Evolutionary conservation across 192 early-diverging fungal species (phyloP), one percentile per base, ranked within the genome.

Genomic region (Entomortierella lignicola): DNA sequence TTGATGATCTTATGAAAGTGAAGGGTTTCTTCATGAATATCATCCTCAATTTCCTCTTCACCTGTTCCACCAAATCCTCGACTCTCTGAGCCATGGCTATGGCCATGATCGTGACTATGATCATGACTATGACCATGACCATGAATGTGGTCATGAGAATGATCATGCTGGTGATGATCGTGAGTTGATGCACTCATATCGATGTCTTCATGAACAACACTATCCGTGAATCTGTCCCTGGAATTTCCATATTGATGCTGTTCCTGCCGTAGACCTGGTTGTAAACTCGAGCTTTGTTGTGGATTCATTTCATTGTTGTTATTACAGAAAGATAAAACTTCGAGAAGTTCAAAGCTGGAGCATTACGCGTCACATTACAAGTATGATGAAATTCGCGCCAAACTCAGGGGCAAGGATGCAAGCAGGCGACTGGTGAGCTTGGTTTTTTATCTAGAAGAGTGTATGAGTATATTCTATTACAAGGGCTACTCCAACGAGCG

Each of bases 1-100:
- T 71, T 77, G 42, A 89, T 54, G 21, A 89, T 84, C 63, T 89
- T 89, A 39, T 80, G 81, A 52, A 89, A 85, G 54, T 85, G 84
- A 25, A 69, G 32, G 30, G 72, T 44, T 32, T 87, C 85, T 8
- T 73, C 72, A 34, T 69, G 72, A 11, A 50, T 66, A 8, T 71
- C 62, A 13, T 85, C 67, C 0, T 81, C 62, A 26, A 39, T 30
- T 10, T 62, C 66, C n/a, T 53, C 1, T 2, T 30, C 31, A 23
- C 61, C 59, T 17, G 55, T 39, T 25, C 60, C 47, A 8, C 29
- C 23, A 23, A 20, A 20, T 15, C 20, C 20, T 47, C 20, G 44
- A 2, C 20, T 15, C 17, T 47, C 44, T 20, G 12, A 20, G 20
- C 44, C 17, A 15, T 47, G 44, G 44, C 20, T 47, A 47, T 65